Conservation (phyloP, 805 yeast genomes). For the Teunomyces gatunensis region DNA sequence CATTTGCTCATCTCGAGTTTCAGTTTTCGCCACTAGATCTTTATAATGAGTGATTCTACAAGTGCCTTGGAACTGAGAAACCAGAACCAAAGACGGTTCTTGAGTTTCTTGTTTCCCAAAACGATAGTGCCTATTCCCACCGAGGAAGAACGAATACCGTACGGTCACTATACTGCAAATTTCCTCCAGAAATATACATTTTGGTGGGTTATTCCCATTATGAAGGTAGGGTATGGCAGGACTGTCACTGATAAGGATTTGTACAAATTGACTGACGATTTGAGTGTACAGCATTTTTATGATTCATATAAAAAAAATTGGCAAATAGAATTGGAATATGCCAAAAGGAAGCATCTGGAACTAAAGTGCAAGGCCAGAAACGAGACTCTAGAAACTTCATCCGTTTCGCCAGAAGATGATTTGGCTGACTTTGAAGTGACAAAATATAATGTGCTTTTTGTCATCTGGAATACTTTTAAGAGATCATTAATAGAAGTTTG, state of each 20-base stretch:
- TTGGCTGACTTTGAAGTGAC: not conserved
- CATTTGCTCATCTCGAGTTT: not conserved
- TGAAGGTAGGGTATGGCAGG: constrained; percentile 7
- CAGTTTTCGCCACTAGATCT: not conserved
- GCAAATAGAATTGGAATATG: not conserved
- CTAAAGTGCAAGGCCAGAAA: not conserved
- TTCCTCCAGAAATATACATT: constrained; percentile 17
- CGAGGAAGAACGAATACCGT: constrained; percentile 46
- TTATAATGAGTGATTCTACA: not conserved
- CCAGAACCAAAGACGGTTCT: constrained; percentile 29
- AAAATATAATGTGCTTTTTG: not conserved
- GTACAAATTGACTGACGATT: constrained; percentile 2
- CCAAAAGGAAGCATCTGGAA: constrained; percentile 7
- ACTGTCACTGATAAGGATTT: constrained; percentile 6
- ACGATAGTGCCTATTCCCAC: constrained; percentile 49
- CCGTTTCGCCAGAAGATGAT: not conserved
- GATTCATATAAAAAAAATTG: not conserved
- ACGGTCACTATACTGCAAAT: constrained; percentile 42
- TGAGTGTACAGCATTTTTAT: constrained; percentile 4
- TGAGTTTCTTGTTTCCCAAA: constrained; percentile 33
- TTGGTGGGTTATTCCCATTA: constrained; percentile 11
- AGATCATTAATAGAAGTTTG: not conserved
- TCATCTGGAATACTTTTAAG: not conserved
- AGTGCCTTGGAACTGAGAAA: not conserved
- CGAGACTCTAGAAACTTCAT: constrained; percentile 9